These are phyloP conservation scores for Xanthoconium purpureum DNA, from an alignment of 768 basidiomycete species.

Conservation along the genomic window DNA sequence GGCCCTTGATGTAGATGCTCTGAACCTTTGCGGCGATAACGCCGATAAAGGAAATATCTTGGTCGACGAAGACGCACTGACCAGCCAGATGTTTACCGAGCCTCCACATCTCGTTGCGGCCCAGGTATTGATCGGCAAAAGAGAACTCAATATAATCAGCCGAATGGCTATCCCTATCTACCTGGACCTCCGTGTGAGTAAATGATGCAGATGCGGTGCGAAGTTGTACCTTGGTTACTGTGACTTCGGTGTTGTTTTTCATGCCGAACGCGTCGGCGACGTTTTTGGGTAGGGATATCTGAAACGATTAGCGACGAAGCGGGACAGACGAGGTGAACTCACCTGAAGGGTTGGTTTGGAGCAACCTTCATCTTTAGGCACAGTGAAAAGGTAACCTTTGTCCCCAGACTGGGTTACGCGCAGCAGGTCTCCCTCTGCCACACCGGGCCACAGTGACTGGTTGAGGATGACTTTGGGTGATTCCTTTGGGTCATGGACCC, in stretches of 20 bases:
- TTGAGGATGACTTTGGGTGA: conserved; percentile 63
- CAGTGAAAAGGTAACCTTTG: conserved; percentile 59
- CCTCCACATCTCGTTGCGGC: conserved; percentile 96
- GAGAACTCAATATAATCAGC: conserved; percentile 85
- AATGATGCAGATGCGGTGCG: neutral
- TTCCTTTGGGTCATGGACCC: conserved; percentile 73
- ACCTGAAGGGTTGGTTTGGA: conserved; percentile 68
- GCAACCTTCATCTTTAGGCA: conserved; percentile 59
- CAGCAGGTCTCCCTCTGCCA: conserved; percentile 71
- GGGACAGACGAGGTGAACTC: neutral
- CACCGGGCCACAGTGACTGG: conserved; percentile 74
- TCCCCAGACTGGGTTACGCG: conserved; percentile 49
- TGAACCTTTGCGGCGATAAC: conserved; percentile 80
- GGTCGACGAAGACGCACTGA: conserved; percentile 77
- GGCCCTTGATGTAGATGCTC: conserved; percentile 66
- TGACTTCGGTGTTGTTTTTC: conserved; percentile 71
- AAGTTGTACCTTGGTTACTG: conserved; percentile 58
- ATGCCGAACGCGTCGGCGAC: conserved; percentile 69
- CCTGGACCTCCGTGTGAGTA: conserved; percentile 40
- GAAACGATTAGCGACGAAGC: neutral
- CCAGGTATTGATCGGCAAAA: conserved; percentile 94
- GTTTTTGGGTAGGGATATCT: conserved; percentile 76
- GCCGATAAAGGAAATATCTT: conserved; percentile 84
- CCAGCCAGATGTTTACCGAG: conserved; percentile 78
- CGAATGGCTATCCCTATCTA: conserved; percentile 57